A percentile compares a stretch with the other conserved stretches of the same genome.
Evolutionary conservation across 1,139 yeast species (phyloP).

Genomic region (Ogataea hybrid): DNA sequence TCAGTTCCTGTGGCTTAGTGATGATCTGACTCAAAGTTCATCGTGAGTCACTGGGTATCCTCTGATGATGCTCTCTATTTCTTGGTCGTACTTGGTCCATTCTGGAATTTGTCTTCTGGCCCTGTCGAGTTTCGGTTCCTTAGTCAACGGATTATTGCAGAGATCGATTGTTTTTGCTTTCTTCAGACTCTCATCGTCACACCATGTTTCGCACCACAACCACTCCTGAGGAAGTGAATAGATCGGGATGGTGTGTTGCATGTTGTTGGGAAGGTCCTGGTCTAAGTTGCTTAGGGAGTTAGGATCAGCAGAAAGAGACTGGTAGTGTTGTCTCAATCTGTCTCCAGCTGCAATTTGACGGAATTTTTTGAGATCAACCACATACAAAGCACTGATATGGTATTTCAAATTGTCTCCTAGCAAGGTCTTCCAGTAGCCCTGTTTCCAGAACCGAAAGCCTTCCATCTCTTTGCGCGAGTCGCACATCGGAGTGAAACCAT

Average conservation of each 20-base stretch:
- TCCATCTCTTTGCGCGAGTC: conserved; percentile 79
- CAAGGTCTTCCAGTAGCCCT: conserved; percentile 81
- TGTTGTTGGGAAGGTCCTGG: conserved; percentile 87
- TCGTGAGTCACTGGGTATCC: conserved; percentile 8
- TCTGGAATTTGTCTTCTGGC: conserved; percentile 78
- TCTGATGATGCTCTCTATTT: conserved; percentile 33
- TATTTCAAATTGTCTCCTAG: conserved; percentile 60
- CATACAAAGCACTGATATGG: conserved; percentile 83
- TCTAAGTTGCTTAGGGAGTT: conserved; percentile 78
- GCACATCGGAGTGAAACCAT: conserved; percentile 87
- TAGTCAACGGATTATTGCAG: conserved; percentile 79
- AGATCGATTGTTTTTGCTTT: conserved; percentile 77
- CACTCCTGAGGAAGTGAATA: conserved; percentile 76
- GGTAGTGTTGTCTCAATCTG: conserved; percentile 79
- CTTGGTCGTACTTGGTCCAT: conserved; percentile 66
- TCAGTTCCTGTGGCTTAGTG: too few species aligned
- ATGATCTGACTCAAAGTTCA: conserved; percentile 7
- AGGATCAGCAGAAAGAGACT: conserved; percentile 75
- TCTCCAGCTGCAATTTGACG: conserved; percentile 75
- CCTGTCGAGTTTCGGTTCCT: conserved; percentile 70
- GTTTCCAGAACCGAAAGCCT: conserved; percentile 89
- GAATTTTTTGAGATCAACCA: conserved; percentile 70
- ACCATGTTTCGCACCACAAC: conserved; percentile 96
- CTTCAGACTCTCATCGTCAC: conserved; percentile 58
- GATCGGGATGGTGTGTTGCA: conserved; percentile 68